These are phyloP conservation scores for Ramaria sp. DNA, from an alignment of 768 basidiomycete genomes.

Conservation along the genomic window DNA sequence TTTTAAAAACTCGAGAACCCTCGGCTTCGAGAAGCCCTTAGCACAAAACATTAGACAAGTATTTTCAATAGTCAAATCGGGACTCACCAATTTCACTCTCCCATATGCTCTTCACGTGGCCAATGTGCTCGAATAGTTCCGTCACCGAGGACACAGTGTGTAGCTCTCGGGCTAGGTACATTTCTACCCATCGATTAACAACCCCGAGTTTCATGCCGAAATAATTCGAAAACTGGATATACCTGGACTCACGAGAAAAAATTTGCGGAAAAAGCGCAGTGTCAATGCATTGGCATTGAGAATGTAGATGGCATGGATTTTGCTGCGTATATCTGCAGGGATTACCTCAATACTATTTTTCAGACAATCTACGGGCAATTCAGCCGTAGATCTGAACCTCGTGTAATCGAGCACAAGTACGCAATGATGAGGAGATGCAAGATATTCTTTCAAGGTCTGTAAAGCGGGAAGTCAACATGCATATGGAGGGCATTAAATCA, in stretches of 20 bases:
- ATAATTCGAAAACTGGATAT: constrained; percentile 8
- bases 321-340: constrained; percentile 53
- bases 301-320: constrained; percentile 50
- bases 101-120: neutral
- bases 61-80: neutral
- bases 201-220: neutral
- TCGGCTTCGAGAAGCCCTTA: neutral
- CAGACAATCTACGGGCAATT: constrained; percentile 73
- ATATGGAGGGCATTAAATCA: neutral
- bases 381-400: constrained; percentile 58
- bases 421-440: constrained; percentile 39
- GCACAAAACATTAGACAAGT: neutral
- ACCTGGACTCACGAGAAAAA: constrained; percentile 60
- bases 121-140: neutral
- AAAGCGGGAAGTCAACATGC: neutral
- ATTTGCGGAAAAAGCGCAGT: constrained; percentile 60
- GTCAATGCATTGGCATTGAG: constrained; percentile 64
- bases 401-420: constrained; percentile 79
- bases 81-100: neutral
- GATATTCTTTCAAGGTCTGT: neutral
- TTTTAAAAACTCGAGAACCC: neutral
- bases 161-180: neutral
- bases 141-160: neutral
- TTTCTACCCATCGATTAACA: neutral
- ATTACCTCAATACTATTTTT: constrained; percentile 68